These are phyloP conservation scores for Barnettozyma sucrosica DNA, from an alignment of 805 yeast species.

Conservation along the genomic window DNA sequence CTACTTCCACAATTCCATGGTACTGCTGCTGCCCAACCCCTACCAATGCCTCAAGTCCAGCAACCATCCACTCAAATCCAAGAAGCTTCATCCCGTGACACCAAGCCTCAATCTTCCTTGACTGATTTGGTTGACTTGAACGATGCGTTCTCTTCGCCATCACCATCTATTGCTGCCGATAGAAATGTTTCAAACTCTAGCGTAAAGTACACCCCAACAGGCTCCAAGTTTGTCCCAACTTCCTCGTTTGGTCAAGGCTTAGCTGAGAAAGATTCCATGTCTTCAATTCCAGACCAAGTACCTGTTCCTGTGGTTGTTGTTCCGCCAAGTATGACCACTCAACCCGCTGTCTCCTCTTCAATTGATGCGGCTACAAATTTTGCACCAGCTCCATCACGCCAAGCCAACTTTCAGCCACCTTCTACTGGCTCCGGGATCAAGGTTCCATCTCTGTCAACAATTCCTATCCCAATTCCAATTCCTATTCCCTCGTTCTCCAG, in stretches of 20 bases:
- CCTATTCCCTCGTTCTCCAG: neutral
- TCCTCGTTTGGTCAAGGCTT: conserved; percentile 82
- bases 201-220: conserved; percentile 26
- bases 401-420: conserved; percentile 8
- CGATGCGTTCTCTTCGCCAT: conserved; percentile 45
- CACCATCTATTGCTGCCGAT: conserved; percentile 24
- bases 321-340: conserved; percentile 12
- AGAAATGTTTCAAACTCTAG: conserved; percentile 24
- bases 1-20: conserved; percentile 34
- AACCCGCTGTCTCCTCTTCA: conserved; percentile 14
- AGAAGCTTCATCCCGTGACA: conserved; percentile 32
- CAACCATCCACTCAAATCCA: conserved; percentile 16
- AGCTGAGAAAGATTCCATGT: conserved; percentile 27
- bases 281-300: conserved; percentile 17
- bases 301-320: conserved; percentile 21
- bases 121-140: conserved; percentile 60
- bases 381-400: conserved; percentile 3
- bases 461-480: conserved; percentile 6
- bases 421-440: conserved; percentile 4
- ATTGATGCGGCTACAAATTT: neutral
- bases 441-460: neutral
- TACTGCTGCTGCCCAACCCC: conserved; percentile 6
- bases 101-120: conserved; percentile 46
- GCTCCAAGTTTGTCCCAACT: conserved; percentile 63
- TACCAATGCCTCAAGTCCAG: conserved; percentile 12